Percentiles rank a stretch among this genome's conserved stretches.
Evolutionary conservation across 2,329 filamentous ascomycete species (phyloP).

Genomic region (Teratosphaeria nubilosa): DNA sequence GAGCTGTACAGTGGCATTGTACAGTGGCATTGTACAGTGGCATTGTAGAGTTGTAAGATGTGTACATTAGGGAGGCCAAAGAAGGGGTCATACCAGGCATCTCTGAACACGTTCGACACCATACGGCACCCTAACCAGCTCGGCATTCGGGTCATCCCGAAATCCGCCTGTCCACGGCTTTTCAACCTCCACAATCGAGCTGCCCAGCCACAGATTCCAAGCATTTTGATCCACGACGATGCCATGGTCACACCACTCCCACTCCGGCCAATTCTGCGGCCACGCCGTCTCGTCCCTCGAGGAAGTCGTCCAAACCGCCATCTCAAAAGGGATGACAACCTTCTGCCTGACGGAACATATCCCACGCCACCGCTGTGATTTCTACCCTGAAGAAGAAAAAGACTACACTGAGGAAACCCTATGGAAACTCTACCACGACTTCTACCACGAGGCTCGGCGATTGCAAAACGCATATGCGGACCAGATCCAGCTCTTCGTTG

Average conservation of each 20-base stretch:
- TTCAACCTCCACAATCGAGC: not conserved
- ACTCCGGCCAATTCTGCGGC: conserved; percentile 94
- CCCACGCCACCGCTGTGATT: conserved; percentile 66
- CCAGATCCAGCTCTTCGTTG: conserved; percentile 71
- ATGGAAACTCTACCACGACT: conserved; percentile 52
- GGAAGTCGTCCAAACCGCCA: conserved; percentile 69
- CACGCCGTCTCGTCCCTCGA: conserved; percentile 83
- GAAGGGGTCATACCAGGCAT: not conserved
- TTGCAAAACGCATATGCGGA: conserved; percentile 59
- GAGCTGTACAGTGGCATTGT: not conserved
- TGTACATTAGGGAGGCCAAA: not conserved
- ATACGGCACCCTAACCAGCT: not conserved
- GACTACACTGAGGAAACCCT: conserved; percentile 36
- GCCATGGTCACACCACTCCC: conserved; percentile 62
- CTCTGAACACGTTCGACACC: not conserved
- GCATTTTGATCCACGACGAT: not conserved
- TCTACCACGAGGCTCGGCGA: conserved; percentile 63
- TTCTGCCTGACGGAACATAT: conserved; percentile 94
- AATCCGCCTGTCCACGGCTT: not conserved
- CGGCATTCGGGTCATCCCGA: not conserved
- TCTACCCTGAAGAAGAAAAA: conserved; percentile 74
- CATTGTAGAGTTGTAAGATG: not conserved
- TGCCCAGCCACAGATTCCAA: not conserved
- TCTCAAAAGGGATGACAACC: conserved; percentile 65
- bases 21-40: not conserved